Base-by-base conservation (phyloP, 78 protist species). In the Bigelowiella natans region DNA sequence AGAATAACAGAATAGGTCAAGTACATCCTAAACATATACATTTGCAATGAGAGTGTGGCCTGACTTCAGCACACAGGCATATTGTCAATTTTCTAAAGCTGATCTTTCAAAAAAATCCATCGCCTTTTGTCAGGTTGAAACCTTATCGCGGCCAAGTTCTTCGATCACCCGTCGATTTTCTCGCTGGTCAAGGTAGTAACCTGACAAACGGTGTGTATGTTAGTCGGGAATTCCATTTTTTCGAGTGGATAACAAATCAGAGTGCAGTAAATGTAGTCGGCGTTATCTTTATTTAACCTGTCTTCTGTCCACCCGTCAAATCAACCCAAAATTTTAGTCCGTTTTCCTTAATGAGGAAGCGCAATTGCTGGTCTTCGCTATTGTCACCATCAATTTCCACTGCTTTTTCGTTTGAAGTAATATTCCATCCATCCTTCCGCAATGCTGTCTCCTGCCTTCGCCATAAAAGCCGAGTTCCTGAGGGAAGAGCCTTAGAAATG, bases 1-100 rank as follows among this genome's bases (percentile, higher is more conserved):
- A 28, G 91, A 64, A 85, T 88, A 63, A 85, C 91, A 88, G 40
- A 2, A 88, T n/a, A 88, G 91, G 31, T 88, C 91, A 18, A 88
- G 85, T 30, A 88, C 40, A 51, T 51, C 73, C 73, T 51, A 51
- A 18, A n/a, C n/a, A n/a, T n/a, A n/a, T n/a, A n/a, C n/a, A n/a
- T n/a, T n/a, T n/a, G n/a, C n/a, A n/a, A n/a, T n/a, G n/a, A n/a
- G n/a, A n/a, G n/a, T n/a, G n/a, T n/a, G n/a, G n/a, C n/a, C n/a
- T n/a, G n/a, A n/a, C n/a, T n/a, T n/a, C n/a, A n/a, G n/a, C n/a
- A n/a, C n/a, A n/a, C n/a, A n/a, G n/a, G n/a, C n/a, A n/a, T n/a
- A n/a, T n/a, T n/a, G n/a, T n/a, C n/a, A n/a, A n/a, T n/a, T n/a
- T n/a, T n/a, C n/a, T n/a, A n/a, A n/a, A n/a, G n/a, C n/a, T n/a